Evolutionary conservation across 2,329 filamentous ascomycete genomes (phyloP).

Genomic region (Rutstroemia sp.): DNA sequence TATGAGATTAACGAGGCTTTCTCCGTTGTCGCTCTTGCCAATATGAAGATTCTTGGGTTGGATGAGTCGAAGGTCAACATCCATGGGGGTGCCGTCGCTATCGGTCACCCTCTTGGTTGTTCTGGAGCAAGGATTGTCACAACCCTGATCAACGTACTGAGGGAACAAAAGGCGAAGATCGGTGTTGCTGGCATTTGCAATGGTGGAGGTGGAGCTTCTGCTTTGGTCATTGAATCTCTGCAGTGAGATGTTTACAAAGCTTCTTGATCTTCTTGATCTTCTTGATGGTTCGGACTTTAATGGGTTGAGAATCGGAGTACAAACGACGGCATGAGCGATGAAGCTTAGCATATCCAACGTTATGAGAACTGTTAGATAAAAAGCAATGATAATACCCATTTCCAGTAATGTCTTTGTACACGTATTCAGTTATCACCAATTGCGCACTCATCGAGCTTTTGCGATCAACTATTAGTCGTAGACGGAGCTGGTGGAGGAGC

Average conservation of each 20-base stretch:
- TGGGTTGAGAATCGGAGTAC: not conserved
- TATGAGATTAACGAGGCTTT: constrained; percentile 99
- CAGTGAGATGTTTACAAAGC: constrained; percentile 17
- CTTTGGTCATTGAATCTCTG: constrained; percentile 72
- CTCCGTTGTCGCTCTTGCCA: constrained; percentile 90
- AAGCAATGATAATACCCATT: not conserved
- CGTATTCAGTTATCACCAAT: too few relatives aligned
- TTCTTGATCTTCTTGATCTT: not conserved
- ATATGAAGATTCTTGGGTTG: constrained; percentile 83
- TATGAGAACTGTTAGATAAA: not conserved
- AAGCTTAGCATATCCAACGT: not conserved
- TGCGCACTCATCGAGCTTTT: too few relatives aligned
- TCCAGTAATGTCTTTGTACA: not conserved
- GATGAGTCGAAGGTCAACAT: constrained; percentile 85
- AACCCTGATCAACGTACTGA: constrained; percentile 81
- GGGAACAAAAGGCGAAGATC: constrained; percentile 87
- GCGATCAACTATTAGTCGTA: too few relatives aligned
- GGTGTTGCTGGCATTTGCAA: constrained; percentile 96
- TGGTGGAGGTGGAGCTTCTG: constrained; percentile 90
- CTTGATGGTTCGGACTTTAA: not conserved
- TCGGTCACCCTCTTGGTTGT: constrained; percentile 90
- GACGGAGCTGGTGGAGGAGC: too few relatives aligned
- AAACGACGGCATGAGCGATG: not conserved
- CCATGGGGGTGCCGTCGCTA: constrained; percentile 88
- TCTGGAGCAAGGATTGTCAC: constrained; percentile 91